phyloP scores from a whole-genome alignment of 148 eudicot species.

The Rhododendron vialii region DNA sequence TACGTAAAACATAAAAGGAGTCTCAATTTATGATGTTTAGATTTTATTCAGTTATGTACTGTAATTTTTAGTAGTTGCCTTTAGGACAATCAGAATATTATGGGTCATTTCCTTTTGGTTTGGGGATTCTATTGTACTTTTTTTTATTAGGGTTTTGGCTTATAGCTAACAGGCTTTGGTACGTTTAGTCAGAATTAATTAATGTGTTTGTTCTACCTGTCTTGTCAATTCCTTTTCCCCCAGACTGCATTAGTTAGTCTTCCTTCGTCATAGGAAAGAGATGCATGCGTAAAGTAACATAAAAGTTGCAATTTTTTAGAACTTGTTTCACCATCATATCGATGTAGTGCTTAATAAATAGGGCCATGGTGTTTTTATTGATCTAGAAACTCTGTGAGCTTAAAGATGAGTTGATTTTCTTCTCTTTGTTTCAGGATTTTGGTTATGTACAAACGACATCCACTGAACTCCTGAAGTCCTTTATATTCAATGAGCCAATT shows the following conservation, averaged over 20 bases:
- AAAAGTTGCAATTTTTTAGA: neutral
- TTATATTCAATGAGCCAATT: slow-evolving; percentile 87
- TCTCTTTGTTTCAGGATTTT: slow-evolving; percentile 58
- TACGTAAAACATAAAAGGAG: neutral
- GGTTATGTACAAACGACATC: slow-evolving; percentile 97
- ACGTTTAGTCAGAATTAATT: neutral
- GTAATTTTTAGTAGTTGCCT: neutral
- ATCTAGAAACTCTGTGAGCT: neutral
- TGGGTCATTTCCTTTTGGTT: neutral
- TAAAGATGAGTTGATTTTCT: slow-evolving; percentile 8
- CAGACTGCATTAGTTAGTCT: neutral
- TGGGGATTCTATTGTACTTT: neutral
- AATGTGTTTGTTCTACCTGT: neutral
- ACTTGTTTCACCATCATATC: neutral
- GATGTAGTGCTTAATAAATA: neutral
- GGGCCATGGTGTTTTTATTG: neutral
- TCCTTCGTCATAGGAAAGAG: neutral
- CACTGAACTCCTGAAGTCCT: slow-evolving; percentile 88
- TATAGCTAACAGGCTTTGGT: neutral
- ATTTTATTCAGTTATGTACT: neutral
- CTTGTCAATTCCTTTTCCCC: neutral
- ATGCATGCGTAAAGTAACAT: neutral
- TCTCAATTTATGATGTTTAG: neutral
- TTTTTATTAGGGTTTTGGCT: neutral
- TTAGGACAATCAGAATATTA: neutral